phyloP scores from a whole-genome alignment of 2,329 filamentous ascomycete species.

The Hypomyces perniciosus region DNA sequence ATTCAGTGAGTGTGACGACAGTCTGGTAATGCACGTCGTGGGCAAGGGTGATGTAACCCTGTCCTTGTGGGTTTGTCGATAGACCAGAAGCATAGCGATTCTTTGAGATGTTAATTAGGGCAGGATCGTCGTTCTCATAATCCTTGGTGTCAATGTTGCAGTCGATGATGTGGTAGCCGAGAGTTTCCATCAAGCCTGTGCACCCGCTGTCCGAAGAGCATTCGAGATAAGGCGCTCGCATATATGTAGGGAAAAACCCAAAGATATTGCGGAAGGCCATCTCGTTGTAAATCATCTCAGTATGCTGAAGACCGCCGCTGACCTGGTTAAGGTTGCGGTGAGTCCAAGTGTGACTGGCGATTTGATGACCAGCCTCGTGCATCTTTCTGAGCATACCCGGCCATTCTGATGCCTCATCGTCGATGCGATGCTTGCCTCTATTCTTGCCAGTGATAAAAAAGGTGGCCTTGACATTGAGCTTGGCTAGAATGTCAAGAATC shows the following conservation, averaged over 20 bases:
- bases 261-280: conserved; percentile 38
- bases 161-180: conserved; percentile 52
- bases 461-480: conserved; percentile 29
- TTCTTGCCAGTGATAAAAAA: conserved; percentile 41
- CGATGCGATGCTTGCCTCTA: conserved; percentile 35
- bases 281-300: conserved; percentile 41
- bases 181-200: conserved; percentile 26
- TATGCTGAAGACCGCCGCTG: conserved; percentile 26
- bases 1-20: conserved; percentile 34
- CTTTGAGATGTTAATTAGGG: conserved; percentile 43
- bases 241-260: conserved; percentile 37
- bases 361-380: conserved; percentile 38
- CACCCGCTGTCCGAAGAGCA: conserved; percentile 37
- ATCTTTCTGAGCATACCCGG: conserved; percentile 35
- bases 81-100: conserved; percentile 28
- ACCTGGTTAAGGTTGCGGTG: conserved; percentile 37
- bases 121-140: conserved; percentile 46
- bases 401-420: conserved; percentile 30
- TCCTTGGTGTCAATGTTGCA: conserved; percentile 57
- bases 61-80: conserved; percentile 24
- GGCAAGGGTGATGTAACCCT: conserved; percentile 45
- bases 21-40: conserved; percentile 48
- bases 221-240: conserved; percentile 41
- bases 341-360: conserved; percentile 43
- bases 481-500: conserved; percentile 34